These are phyloP conservation scores for Mucor sp. DNA, from an alignment of 371 early-diverging fungal species.

Conservation along the genomic window DNA sequence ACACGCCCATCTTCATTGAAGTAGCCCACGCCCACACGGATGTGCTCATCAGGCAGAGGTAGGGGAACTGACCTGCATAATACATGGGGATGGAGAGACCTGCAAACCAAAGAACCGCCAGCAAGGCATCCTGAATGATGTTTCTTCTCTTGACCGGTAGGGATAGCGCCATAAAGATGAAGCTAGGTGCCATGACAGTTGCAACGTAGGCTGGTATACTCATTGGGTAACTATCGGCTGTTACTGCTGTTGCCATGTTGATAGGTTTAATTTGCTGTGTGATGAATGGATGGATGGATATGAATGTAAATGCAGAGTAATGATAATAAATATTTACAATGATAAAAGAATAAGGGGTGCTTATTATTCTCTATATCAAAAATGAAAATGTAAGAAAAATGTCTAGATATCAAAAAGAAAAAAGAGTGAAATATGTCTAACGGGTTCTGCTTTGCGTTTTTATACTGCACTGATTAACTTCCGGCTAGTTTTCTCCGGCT, in stretches of 20 bases:
- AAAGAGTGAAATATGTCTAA: not conserved
- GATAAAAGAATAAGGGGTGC: not conserved
- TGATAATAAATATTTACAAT: not conserved
- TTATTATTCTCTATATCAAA: not conserved
- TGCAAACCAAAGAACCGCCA: conserved; percentile 20
- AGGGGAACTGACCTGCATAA: conserved; percentile 29
- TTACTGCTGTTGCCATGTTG: not conserved
- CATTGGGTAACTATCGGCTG: conserved; percentile 4
- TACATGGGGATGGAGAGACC: conserved; percentile 32
- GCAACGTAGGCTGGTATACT: conserved; percentile 15
- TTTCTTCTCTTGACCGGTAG: conserved; percentile 28
- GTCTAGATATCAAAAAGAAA: not conserved
- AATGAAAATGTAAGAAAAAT: not conserved
- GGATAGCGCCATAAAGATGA: conserved; percentile 26
- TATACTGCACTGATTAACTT: not conserved
- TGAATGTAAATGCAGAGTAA: not conserved
- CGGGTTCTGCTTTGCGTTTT: not conserved
- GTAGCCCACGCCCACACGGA: conserved; percentile 35
- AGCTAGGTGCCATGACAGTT: conserved; percentile 22
- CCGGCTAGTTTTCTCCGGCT: not conserved
- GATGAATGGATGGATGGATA: not conserved
- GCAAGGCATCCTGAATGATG: conserved; percentile 16
- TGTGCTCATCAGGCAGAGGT: conserved; percentile 16
- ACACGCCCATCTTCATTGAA: conserved; percentile 46
- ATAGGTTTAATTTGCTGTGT: not conserved